Base-by-base conservation (phyloP, 2,329 filamentous ascomycete species). In the Botrytis pseudocinerea region DNA sequence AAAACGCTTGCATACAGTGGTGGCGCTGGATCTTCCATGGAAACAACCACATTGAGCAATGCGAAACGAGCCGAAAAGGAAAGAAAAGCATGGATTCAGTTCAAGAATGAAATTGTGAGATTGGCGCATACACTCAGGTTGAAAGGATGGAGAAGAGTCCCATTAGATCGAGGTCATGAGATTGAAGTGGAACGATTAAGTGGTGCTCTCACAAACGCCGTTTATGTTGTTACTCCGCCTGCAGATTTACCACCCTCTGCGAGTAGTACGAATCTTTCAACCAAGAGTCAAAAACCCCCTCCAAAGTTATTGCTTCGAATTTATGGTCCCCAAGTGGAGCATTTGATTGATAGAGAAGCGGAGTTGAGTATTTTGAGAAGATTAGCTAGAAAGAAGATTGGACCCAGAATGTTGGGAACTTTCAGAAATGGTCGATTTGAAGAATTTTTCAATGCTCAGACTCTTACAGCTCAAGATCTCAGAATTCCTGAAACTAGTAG, bases 341-440 rank as follows among this genome's bases (percentile, higher is more conserved):
- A 98, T 81, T 87, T 99, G 61, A 99, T 99, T 78, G 95, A 99
- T 81, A 89, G 96, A 74, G 93, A 98, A 73, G 92, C 92, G 38
- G 96, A 99, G 81, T 86, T 99, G 25, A 90, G 91, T 74, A 96
- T 98, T 66, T 87, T 99, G 28, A 89, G 92, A 74, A 91, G 96
- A 60, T 87, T 99, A 46, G 94, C 93, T 3, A 91, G 93, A 72
- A 97, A 98, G 85, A 94, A 92, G 78, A 99, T 99, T 76, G 96
- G 96, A 4, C 96, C 96, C 8, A 90, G 94, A 25, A 85, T 99
- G 44, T 86, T 99, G 0, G 96, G 96, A 1, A 98, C 94, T 0
- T 99, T 99, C 82, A 89, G 87, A 71, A 99, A 99, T 80, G 96
- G 96, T 16, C 92, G 96, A 8, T 99, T 99, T 77, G 96, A 99